Conservation (phyloP, 2,329 filamentous ascomycete genomes). For the Paradendryphiella salina region DNA sequence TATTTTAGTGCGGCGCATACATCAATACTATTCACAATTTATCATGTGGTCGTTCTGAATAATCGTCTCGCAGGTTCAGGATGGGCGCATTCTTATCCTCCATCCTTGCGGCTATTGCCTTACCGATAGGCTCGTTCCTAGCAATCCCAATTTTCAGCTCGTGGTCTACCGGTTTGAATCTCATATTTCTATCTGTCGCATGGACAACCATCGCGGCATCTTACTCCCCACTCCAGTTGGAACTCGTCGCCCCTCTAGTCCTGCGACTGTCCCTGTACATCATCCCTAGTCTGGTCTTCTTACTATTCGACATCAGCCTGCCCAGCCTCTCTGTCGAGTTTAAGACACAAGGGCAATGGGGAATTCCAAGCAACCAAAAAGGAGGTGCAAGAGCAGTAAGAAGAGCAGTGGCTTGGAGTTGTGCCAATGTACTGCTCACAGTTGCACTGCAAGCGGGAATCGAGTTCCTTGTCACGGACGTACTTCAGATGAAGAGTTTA, state of each 20-base stretch:
- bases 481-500: slow-evolving; percentile 59
- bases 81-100: slow-evolving; percentile 39
- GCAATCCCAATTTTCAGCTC: slow-evolving; percentile 74
- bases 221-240: slow-evolving; percentile 73
- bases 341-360: slow-evolving; percentile 66
- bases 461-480: slow-evolving; percentile 59
- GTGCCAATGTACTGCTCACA: slow-evolving; percentile 60
- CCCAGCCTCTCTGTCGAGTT: slow-evolving; percentile 70
- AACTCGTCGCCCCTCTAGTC: slow-evolving; percentile 70
- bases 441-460: slow-evolving; percentile 59
- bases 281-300: slow-evolving; percentile 70
- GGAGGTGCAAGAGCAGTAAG: slow-evolving; percentile 50
- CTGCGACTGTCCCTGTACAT: slow-evolving; percentile 72
- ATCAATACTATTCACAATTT: not conserved
- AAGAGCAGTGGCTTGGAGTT: slow-evolving; percentile 57
- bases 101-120: slow-evolving; percentile 37
- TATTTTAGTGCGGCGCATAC: not conserved
- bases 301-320: slow-evolving; percentile 70
- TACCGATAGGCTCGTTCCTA: slow-evolving; percentile 62
- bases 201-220: slow-evolving; percentile 83
- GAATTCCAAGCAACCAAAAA: slow-evolving; percentile 50
- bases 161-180: slow-evolving; percentile 77
- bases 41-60: not conserved
- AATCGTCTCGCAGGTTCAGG: not conserved
- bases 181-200: slow-evolving; percentile 88